Evolutionary conservation across 257 asterid genomes (phyloP).

Genomic region (Gentiana macrophylla): DNA sequence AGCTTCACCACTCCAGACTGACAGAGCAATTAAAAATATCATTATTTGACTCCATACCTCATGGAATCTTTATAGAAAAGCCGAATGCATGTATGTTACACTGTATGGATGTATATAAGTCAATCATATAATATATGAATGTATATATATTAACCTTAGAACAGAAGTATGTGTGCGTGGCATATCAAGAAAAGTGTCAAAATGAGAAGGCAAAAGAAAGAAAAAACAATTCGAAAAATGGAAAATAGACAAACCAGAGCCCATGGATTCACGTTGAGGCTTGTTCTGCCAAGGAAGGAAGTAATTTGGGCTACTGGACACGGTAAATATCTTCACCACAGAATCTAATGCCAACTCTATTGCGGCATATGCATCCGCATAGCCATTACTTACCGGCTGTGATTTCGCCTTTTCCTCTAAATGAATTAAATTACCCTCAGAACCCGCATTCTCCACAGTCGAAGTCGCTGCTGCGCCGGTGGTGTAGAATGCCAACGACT

Average conservation of each 20-base stretch:
- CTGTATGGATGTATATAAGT: no score
- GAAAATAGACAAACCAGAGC: slow-evolving; percentile 57
- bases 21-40: no score
- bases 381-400: slow-evolving; percentile 17
- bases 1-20: no score
- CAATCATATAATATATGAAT: no score
- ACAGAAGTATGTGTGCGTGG: no score
- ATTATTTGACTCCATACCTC: no score
- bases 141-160: no score
- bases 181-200: neutral
- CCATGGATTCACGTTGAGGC: slow-evolving; percentile 90
- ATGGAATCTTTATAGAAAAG: no score
- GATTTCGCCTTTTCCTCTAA: slow-evolving; percentile 9
- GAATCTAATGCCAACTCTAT: slow-evolving; percentile 90
- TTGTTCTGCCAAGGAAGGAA: slow-evolving; percentile 92
- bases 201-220: neutral
- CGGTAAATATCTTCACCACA: slow-evolving; percentile 88
- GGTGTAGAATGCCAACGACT: slow-evolving; percentile 8
- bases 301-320: slow-evolving; percentile 85
- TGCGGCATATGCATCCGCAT: slow-evolving; percentile 48
- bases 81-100: no score
- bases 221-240: neutral
- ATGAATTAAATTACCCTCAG: slow-evolving; percentile 2
- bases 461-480: neutral
- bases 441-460: slow-evolving; percentile 1